Base-by-base conservation (phyloP, 1,139 yeast genomes). In the Pichia sp. region DNA sequence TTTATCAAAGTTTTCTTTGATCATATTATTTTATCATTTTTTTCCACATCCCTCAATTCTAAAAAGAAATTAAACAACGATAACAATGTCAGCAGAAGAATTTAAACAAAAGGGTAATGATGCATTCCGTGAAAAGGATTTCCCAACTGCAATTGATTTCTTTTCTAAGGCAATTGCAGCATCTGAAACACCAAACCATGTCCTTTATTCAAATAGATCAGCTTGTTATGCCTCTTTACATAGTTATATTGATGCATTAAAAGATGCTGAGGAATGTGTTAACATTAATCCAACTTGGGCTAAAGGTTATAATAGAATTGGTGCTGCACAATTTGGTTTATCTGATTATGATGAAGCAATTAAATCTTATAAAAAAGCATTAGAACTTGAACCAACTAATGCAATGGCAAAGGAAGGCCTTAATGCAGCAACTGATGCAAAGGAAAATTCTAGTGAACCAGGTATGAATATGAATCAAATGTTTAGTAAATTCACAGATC, bases 231-330 rank as follows among this genome's bases (percentile, higher is more conserved):
- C 97, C 4, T 86, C 96, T 12, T 67, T 82, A 67, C 82, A 82
- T 61, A 68, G 87, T 55, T 92, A 80, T 59, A 65, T 67, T 31
- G 70, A 80, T 51, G 97, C 97, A 3, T 71, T 87, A 49, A 70
- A 73, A 46, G 97, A 92, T 64, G 97, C 97, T 26, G 69, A 85
- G 51, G 78, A 83, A 60, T 84, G 96, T 67, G 80, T 85, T 43
- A 74, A 76, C 58, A 79, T 87, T 67, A 87, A 86, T 54, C 80
- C 87, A 24, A 53, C 78, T 3, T 92, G 97, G 97, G 89, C 96
- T 23, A 92, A 92, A 67, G 98, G 97, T 40, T 86, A 84, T 71
- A 84, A 82, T 60, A 83, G 99, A 67, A 84, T 86, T 41, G 99
- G 89, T 46, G 92, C 97, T 54, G 98, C 98, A 30, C 80, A 83